These are phyloP conservation scores for Metschnikowia similis DNA, from an alignment of 805 yeast species.

Conservation along the genomic window DNA sequence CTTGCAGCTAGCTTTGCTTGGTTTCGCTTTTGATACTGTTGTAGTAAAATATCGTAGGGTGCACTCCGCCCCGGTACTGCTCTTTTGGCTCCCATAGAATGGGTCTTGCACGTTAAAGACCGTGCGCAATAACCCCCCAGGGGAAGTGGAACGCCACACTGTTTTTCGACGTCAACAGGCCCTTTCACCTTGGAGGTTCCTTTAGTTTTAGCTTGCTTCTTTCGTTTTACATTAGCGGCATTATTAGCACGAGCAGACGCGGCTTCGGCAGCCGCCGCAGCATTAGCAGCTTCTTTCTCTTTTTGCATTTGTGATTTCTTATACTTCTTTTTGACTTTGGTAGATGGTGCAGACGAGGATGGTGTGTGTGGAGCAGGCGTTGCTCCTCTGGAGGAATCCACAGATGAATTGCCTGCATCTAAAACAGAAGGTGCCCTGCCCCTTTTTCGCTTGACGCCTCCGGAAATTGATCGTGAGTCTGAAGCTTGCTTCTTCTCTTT, in stretches of 20 bases:
- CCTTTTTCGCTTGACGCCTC: constrained; percentile 23
- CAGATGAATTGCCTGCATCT: constrained; percentile 35
- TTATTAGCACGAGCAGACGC: constrained; percentile 15
- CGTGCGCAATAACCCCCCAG: constrained; percentile 96
- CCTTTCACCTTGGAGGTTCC: constrained; percentile 60
- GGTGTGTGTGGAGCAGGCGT: constrained; percentile 35
- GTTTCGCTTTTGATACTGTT: constrained; percentile 87
- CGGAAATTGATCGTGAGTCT: constrained; percentile 11
- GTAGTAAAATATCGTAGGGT: constrained; percentile 82
- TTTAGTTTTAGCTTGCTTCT: constrained; percentile 34
- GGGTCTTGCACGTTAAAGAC: constrained; percentile 94
- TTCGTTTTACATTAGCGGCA: constrained; percentile 19
- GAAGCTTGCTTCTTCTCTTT: constrained; percentile 26
- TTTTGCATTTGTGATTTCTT: constrained; percentile 41
- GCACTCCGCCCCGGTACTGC: constrained; percentile 92
- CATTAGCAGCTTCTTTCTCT: constrained; percentile 44
- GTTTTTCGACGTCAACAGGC: constrained; percentile 87
- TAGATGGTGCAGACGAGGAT: constrained; percentile 14
- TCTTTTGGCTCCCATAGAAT: constrained; percentile 97
- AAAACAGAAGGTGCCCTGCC: constrained; percentile 24
- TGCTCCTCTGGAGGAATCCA: constrained; percentile 36
- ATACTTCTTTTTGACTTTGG: constrained; percentile 40
- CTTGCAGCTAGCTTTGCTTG: constrained; percentile 86
- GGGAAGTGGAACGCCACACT: constrained; percentile 93
- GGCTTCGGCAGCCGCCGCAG: constrained; percentile 35